A percentile compares a stretch with the other conserved stretches of the same genome.
These are phyloP conservation scores for Globisporangium rhizosaccharum DNA, from an alignment of 352 stramenopile species.

Conservation along the genomic window DNA sequence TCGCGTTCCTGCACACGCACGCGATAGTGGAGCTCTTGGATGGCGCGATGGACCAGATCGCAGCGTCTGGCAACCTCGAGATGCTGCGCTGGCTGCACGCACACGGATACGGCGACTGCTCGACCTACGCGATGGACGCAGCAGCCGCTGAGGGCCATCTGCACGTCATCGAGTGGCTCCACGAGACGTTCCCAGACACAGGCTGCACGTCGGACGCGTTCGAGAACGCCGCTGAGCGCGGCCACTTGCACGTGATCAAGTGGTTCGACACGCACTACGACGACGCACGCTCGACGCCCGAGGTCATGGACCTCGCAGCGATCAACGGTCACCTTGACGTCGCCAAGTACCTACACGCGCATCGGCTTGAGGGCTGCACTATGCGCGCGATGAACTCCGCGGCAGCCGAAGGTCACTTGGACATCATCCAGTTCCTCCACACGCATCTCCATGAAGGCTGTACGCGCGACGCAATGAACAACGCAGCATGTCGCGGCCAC, in stretches of 20 bases:
- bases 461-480: conserved; percentile 13
- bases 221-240: conserved; percentile 14
- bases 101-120: conserved; percentile 8
- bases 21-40: not conserved
- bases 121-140: conserved; percentile 15
- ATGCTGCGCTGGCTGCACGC: conserved; percentile 25
- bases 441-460: conserved; percentile 8
- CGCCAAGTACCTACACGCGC: conserved; percentile 13
- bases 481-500: conserved; percentile 8
- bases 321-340: conserved; percentile 11
- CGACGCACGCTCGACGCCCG: conserved; percentile 6
- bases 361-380: conserved; percentile 12
- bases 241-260: conserved; percentile 11
- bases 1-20: conserved; percentile 1
- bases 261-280: conserved; percentile 15
- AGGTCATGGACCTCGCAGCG: conserved; percentile 13
- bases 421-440: conserved; percentile 14
- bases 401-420: conserved; percentile 5
- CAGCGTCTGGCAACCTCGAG: conserved; percentile 14
- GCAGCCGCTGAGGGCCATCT: conserved; percentile 20
- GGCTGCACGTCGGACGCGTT: conserved; percentile 16
- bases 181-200: conserved; percentile 6
- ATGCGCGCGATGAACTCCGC: conserved; percentile 11
- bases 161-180: conserved; percentile 20
- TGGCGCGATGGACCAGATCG: conserved; percentile 15